phyloP scores from a whole-genome alignment of 371 early-diverging fungal genomes.

The Fennellomyces sp. region DNA sequence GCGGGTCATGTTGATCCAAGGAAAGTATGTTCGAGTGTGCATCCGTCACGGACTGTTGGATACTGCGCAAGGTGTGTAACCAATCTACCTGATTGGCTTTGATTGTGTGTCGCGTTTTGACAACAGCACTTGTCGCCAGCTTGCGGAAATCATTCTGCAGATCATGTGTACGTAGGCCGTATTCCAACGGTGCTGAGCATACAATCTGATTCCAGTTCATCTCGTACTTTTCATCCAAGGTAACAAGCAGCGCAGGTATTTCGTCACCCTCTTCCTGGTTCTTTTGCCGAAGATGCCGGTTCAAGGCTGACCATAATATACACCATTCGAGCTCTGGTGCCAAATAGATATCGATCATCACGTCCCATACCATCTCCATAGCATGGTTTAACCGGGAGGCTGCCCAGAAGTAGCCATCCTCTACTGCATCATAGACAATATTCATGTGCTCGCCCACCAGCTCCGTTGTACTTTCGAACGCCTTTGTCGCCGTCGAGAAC shows the following conservation, averaged over 20 bases:
- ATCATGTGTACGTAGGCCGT: background rate
- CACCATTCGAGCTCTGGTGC: slow-evolving; percentile 3
- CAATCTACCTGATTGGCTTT: background rate
- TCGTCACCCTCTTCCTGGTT: background rate
- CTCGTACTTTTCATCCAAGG: background rate
- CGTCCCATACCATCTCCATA: background rate
- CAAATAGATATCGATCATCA: background rate
- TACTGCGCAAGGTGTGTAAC: background rate
- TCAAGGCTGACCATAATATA: background rate
- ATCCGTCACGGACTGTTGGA: background rate
- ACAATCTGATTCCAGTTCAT: background rate
- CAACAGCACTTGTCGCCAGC: background rate
- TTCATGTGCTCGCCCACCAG: background rate
- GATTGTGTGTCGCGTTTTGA: background rate
- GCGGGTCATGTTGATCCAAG: background rate
- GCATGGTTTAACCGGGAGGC: background rate
- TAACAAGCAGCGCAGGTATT: background rate
- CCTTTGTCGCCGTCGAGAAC: background rate
- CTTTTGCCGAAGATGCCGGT: background rate
- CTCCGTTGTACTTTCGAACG: background rate
- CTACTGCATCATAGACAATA: background rate
- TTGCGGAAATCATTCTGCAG: background rate
- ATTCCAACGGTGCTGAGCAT: slow-evolving; percentile 1
- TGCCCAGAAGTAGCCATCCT: background rate
- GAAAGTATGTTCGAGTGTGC: background rate